Conservation (phyloP, 345 rosid genomes). For the Corchorus capsularis region DNA sequence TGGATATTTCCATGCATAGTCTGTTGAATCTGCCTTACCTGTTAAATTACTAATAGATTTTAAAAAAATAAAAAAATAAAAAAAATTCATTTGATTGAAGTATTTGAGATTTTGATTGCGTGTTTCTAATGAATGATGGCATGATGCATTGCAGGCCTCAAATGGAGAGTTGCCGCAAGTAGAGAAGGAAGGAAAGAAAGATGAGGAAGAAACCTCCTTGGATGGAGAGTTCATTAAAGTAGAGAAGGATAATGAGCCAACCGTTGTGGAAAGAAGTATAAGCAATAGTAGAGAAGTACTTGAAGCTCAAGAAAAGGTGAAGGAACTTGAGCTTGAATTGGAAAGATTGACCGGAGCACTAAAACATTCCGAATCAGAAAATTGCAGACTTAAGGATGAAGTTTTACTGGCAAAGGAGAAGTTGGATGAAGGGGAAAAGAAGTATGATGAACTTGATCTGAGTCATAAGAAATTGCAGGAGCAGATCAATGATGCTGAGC, state of each 20-base stretch:
- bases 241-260: conserved; percentile 51
- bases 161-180: conserved; percentile 51
- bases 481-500: conserved; percentile 63
- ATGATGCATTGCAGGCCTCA: conserved; percentile 40
- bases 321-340: conserved; percentile 77
- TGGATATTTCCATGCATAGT: no score
- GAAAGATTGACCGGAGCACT: conserved; percentile 67
- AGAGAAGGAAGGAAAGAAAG: conserved; percentile 59
- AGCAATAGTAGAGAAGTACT: conserved; percentile 66
- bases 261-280: conserved; percentile 46
- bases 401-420: conserved; percentile 53
- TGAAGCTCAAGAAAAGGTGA: conserved; percentile 82
- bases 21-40: no score
- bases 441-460: conserved; percentile 63
- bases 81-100: no score
- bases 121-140: conserved; percentile 15
- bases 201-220: conserved; percentile 70
- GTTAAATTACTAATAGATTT: no score
- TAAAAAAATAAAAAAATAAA: no score
- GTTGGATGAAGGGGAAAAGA: conserved; percentile 58
- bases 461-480: conserved; percentile 66
- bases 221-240: conserved; percentile 95
- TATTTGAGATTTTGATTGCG: conserved; percentile 1
- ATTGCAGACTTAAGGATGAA: conserved; percentile 55
- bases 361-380: conserved; percentile 72